Base-by-base conservation (phyloP, 2,329 filamentous ascomycete genomes). In the Didymella sp. region DNA sequence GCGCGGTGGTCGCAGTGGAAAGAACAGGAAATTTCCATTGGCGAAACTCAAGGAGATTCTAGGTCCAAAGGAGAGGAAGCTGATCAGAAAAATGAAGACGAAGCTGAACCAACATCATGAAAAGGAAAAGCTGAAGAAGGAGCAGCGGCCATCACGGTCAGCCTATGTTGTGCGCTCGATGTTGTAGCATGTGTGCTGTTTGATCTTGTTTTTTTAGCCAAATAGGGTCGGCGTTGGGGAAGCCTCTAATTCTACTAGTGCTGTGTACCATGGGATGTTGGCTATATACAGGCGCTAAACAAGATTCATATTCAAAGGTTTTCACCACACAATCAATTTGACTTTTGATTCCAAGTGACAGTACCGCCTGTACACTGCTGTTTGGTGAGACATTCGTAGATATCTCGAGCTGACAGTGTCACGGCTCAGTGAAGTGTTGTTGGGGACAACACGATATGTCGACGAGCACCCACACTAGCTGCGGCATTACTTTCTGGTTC, bases 11-110 rank as follows among this genome's bases (percentile, higher is more conserved):
- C 59, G 63, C 6, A 22, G 38, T 24, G 63, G 68, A 0, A 62
- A 58, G 37, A 69, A 69, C 25, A 38, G 31, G 1, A 70, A 69
- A 53, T 64, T 60, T 53, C 47, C 22, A 1, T 17, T 68, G 3
- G 25, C 11, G 6, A 51, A 66, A 17, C 37, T 70, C 19, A 70
- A 54, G 40, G 51, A n/a, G 0, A 60, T 70, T 0, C 55, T 70
- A 12, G 59, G 62, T 7, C 57, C 60, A 13, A 62, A 55, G 42
- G 64, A 66, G 33, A 64, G 46, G 49, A 60, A 55, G 33, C 37
- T 69, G 22, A 15, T 53, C 1, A 55, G 48, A 21, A 41, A 48
- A 30, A 48, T 69, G 25, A 24, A 30, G 13, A 22, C 44, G 1
- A 69, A 63, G 56, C 19, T 19, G 17, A 61, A 45, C 40, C 45